Evolutionary conservation across 1,139 yeast species (phyloP).

Genomic region (Lodderomyces jiufengensis): DNA sequence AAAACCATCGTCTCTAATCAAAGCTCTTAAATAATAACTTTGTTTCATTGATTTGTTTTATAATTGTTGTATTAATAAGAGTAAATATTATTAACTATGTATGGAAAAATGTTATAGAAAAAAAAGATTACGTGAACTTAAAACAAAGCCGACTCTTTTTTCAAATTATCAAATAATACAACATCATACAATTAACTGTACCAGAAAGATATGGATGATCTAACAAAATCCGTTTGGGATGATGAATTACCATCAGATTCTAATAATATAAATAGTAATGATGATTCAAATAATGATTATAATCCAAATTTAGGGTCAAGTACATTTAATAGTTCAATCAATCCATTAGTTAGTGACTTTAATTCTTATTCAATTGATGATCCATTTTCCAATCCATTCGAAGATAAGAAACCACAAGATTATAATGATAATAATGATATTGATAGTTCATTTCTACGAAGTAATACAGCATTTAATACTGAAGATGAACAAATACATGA

Average conservation of each 20-base stretch:
- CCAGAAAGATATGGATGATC: constrained; percentile 24
- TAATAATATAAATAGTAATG: constrained; percentile 14
- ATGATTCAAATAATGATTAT: constrained; percentile 2
- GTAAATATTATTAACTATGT: too few species aligned
- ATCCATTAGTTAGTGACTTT: constrained; percentile 25
- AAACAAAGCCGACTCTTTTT: too few species aligned
- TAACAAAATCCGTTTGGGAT: constrained; percentile 39
- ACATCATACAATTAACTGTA: too few species aligned
- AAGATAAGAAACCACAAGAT: constrained; percentile 15
- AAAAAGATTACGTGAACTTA: too few species aligned
- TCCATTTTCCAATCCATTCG: constrained; percentile 16
- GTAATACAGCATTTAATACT: constrained; percentile 14
- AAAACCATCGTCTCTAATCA: too few species aligned
- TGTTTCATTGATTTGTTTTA: too few species aligned
- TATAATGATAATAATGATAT: constrained; percentile 21
- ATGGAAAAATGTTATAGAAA: too few species aligned
- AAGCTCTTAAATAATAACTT: too few species aligned
- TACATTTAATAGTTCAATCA: constrained; percentile 5
- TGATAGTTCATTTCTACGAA: constrained; percentile 10
- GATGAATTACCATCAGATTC: constrained; percentile 24
- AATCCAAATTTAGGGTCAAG: constrained; percentile 7
- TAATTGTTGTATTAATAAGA: too few species aligned
- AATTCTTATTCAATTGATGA: constrained; percentile 21
- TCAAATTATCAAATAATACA: too few species aligned
- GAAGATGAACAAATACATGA: constrained; percentile 34